Base-by-base conservation (phyloP, 352 stramenopile species). In the Phytophthora cactorum region DNA sequence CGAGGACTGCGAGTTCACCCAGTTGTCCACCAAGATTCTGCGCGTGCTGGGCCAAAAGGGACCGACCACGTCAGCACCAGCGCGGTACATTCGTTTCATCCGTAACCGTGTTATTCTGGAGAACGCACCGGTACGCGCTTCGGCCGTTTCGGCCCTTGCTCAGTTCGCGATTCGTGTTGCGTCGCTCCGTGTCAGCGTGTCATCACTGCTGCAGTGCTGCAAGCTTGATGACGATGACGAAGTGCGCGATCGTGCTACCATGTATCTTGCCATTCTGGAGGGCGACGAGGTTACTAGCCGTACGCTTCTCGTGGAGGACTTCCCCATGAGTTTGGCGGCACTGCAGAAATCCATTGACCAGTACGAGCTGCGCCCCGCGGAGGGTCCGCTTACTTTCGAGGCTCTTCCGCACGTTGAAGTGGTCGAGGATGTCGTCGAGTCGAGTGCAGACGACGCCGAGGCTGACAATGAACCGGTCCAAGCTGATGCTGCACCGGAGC, bases 61-160 rank as follows among this genome's bases (percentile, higher is more conserved):
- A 11, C 97, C 98, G 0, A 96, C 79, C 39, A 99, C 97, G 0
- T 91, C 88, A 4, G 84, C 89, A n/a, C 97, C 98, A 3, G 94
- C 96, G 9, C 87, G 96, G 28, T 99, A 99, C 93, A 99, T 99
- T 70, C 96, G 98, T 53, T 99, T 99, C 77, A 98, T 99, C 54
- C 99, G 99, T 79, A 99, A 99, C 86, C 95, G 98, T 46, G 90
- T 99, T 47, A 99, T 99, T 75, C 78, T 99, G 27, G 98, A 99
- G 76, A 99, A 99, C 74, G 92, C 97, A 0, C 81, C 92, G 10
- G 95, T 99, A 47, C 89, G 98, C 49, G 97, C 98, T 9, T 98
- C 98, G 10, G 97, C 98, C 3, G 94, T 99, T 50, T 95, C 91
- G 17, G 94, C 97, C 22, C 85, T 99, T 5, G 88, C 93, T 15